Evolutionary conservation across 1,139 yeast genomes (phyloP), one percentile per base, ranked within the genome.

Genomic region (Taphrina pruni): DNA sequence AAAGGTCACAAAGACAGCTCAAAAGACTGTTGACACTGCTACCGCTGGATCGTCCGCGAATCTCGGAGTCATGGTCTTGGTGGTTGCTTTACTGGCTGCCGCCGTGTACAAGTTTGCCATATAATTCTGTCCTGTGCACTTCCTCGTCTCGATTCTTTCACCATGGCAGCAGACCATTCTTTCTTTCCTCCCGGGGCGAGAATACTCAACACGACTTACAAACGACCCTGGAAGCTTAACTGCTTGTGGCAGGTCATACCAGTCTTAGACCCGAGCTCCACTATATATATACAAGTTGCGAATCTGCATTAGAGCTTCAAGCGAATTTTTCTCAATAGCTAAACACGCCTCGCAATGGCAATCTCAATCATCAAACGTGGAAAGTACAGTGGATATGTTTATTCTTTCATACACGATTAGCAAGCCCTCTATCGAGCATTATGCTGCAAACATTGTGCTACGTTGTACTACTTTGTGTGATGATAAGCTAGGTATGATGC

Each of bases 81-180:
- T 65, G 11, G 52, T 50, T n/a, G 69, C 64, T 3, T 48, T 65
- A 35, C 43, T 65, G 32, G 64, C 64, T 11, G 64, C 64, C 1
- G 69, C 58, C 32, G 69, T 58, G 52, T 65, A 57, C 64, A 65
- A 65, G 58, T 62, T 70, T 51, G 60, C 65, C 43, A 57, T 56
- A 20, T 67, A 66, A 56, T 32, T 26, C 17, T 12, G 46, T 35
- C 21, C 11, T 9, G 14, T 14, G 1, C 43, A 14, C 14, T 14
- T 39, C 43, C 43, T 39, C 43, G 14, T 14, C 41, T 39, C 14
- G 43, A 9, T 14, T 11, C 14, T 39, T 11, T 6, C 43, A 39
- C 43, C 14, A 6, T 9, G 11, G 43, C 14, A 39, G 14, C 43
- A 39, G 11, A 4, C 4, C 32, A 26, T 2, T 26, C 32, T 26